These are phyloP conservation scores for Beauveria asiatica DNA, from an alignment of 2,329 filamentous ascomycete species.

Conservation along the genomic window DNA sequence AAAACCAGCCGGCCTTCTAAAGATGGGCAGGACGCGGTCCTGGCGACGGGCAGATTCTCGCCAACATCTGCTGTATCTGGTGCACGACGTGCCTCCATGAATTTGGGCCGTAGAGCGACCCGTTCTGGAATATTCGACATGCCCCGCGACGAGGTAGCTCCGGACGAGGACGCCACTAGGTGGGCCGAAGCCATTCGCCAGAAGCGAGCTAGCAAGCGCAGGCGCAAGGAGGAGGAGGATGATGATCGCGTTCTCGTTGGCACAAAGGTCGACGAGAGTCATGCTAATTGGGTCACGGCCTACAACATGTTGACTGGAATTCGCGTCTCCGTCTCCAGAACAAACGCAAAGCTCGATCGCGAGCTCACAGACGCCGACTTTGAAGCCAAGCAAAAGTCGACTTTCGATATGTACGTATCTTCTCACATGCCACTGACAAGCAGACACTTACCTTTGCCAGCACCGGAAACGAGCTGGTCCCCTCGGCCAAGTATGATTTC, in stretches of 20 bases:
- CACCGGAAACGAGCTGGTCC: constrained; percentile 92
- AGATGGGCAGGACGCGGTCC: constrained; percentile 59
- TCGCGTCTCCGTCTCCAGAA: constrained; percentile 89
- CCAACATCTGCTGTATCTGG: constrained; percentile 48
- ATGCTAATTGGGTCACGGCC: constrained; percentile 94
- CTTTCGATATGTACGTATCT: constrained; percentile 81
- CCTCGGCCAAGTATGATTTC: constrained; percentile 98
- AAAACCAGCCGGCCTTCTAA: constrained; percentile 62
- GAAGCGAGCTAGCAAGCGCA: constrained; percentile 81
- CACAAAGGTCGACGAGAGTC: constrained; percentile 94
- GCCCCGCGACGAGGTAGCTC: constrained; percentile 72
- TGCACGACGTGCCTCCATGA: constrained; percentile 72
- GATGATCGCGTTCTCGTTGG: constrained; percentile 93
- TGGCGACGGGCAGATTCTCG: constrained; percentile 74
- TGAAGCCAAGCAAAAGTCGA: constrained; percentile 90
- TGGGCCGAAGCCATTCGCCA: constrained; percentile 92
- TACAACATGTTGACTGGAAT: constrained; percentile 99
- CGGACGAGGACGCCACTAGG: constrained; percentile 81
- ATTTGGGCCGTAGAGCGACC: constrained; percentile 69
- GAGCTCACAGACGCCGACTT: constrained; percentile 88
- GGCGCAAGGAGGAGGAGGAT: constrained; percentile 75
- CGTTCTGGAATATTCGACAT: constrained; percentile 71
- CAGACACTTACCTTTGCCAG: constrained; percentile 33
- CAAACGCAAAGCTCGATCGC: constrained; percentile 92
- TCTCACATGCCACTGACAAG: neutral